phyloP scores from a whole-genome alignment of 1,284 basidiomycete genomes.

The Papiliotrema fonsecae region DNA sequence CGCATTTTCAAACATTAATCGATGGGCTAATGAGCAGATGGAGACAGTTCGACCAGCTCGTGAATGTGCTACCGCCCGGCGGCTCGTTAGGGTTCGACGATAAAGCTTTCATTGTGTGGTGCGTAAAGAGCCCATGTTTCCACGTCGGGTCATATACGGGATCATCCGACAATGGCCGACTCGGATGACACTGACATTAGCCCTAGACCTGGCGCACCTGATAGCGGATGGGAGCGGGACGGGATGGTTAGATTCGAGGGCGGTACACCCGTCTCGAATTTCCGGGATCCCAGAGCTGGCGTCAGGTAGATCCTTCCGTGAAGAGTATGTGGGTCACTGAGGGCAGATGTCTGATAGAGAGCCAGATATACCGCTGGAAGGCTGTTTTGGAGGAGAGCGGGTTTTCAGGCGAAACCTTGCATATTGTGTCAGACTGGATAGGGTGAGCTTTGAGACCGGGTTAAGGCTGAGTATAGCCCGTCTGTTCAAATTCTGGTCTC shows the following conservation, averaged over 20 bases:
- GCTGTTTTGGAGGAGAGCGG: not conserved
- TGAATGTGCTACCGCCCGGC: not conserved
- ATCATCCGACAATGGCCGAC: not conserved
- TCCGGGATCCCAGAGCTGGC: not conserved
- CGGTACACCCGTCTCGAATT: not conserved
- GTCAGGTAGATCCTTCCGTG: not conserved
- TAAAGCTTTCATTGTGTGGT: not conserved
- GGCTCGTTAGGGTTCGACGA: constrained; percentile 3
- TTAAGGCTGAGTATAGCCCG: too few relatives aligned
- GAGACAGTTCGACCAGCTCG: constrained; percentile 1
- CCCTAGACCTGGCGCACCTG: not conserved
- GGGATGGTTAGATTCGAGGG: not conserved
- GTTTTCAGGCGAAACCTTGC: not conserved
- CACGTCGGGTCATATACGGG: not conserved
- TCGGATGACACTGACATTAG: not conserved
- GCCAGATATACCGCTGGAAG: not conserved
- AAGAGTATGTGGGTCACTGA: not conserved
- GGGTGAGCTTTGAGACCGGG: not conserved
- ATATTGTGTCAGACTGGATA: not conserved
- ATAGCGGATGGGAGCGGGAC: not conserved
- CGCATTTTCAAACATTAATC: not conserved
- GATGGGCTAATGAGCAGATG: not conserved
- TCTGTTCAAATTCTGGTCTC: too few relatives aligned
- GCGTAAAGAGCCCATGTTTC: not conserved
- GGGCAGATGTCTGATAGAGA: not conserved